Conservation (phyloP, 2,329 filamentous ascomycete species). For the Trichophyton benhamiae region DNA sequence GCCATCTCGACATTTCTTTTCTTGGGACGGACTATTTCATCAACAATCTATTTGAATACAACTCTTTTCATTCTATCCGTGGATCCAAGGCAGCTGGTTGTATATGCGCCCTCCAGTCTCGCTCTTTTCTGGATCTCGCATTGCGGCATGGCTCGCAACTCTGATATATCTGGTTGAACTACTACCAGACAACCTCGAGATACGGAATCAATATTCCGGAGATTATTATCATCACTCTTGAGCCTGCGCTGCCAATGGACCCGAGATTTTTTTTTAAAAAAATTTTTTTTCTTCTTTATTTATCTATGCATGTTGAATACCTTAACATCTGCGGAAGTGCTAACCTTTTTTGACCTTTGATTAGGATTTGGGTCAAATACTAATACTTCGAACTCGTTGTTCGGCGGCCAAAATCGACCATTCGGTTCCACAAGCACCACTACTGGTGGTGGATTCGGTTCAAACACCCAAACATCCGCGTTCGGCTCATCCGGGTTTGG, state of each 20-base stretch:
- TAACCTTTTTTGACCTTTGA: not conserved
- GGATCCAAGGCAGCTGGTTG: not conserved
- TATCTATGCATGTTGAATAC: not conserved
- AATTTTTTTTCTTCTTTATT: not conserved
- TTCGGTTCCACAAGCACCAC: constrained; percentile 17
- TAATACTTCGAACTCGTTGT: constrained; percentile 13
- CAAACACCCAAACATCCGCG: constrained; percentile 8
- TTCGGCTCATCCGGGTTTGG: constrained; percentile 11
- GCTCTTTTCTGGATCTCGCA: not conserved
- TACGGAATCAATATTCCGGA: not conserved
- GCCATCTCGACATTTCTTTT: not conserved
- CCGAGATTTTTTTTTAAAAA: not conserved
- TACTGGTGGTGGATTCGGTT: constrained; percentile 12
- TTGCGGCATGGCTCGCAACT: not conserved
- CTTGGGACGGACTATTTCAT: not conserved
- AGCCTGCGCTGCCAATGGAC: not conserved
- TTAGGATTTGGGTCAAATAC: constrained; percentile 17
- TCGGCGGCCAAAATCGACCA: constrained; percentile 16
- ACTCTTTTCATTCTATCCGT: not conserved
- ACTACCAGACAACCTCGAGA: not conserved
- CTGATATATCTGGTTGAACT: not conserved
- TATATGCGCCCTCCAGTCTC: not conserved
- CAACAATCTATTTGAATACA: not conserved
- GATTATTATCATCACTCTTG: not conserved
- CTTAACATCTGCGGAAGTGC: not conserved